These are phyloP conservation scores for Epichloe festucae DNA, from an alignment of 2,329 filamentous ascomycete species.

Conservation along the genomic window DNA sequence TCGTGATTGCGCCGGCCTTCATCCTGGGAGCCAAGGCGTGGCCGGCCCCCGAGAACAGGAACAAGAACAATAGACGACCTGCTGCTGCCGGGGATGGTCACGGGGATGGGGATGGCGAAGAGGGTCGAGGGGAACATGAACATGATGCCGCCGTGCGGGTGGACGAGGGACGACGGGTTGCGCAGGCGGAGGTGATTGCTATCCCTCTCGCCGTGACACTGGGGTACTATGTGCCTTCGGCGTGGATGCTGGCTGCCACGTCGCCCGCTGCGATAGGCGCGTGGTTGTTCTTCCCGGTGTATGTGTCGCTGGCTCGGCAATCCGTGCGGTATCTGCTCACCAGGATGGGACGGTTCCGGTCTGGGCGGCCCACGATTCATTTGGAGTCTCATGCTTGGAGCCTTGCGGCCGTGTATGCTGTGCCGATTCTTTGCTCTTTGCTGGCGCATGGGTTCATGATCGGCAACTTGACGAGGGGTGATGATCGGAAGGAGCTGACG, in stretches of 20 bases:
- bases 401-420: constrained; percentile 28
- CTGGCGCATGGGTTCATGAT: constrained; percentile 29
- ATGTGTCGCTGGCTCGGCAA: constrained; percentile 31
- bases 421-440: constrained; percentile 31
- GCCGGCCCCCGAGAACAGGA: neutral
- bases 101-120: neutral
- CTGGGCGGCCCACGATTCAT: constrained; percentile 21
- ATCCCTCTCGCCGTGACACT: constrained; percentile 35
- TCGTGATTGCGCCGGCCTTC: constrained; percentile 37
- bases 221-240: constrained; percentile 33
- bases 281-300: constrained; percentile 42
- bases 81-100: neutral
- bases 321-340: constrained; percentile 18
- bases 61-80: neutral
- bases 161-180: constrained; percentile 14
- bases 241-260: constrained; percentile 27
- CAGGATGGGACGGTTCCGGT: constrained; percentile 14
- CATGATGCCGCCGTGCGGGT: neutral
- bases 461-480: constrained; percentile 24
- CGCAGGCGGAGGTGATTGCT: constrained; percentile 41
- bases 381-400: constrained; percentile 29
- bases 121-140: no score
- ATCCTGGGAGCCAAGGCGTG: constrained; percentile 28
- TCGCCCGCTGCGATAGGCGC: constrained; percentile 24
- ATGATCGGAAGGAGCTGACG: constrained; percentile 39